Conservation (phyloP, 148 eudicot species). For the Agrostemma githago region DNA sequence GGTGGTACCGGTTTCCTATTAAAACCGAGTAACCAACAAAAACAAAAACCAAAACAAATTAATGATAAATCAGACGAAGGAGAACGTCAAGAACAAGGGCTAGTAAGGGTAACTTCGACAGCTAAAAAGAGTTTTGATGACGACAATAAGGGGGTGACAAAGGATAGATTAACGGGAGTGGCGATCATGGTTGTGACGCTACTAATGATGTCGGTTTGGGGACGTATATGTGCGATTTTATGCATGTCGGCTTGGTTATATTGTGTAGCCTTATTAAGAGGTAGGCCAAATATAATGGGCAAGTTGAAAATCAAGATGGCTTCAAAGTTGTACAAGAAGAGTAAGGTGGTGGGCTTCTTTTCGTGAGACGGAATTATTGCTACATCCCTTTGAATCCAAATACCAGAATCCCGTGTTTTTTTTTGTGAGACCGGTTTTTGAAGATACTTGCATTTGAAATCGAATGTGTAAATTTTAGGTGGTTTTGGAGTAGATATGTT, state of each 20-base stretch:
- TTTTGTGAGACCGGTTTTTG: too few species aligned
- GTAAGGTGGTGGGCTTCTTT: background rate
- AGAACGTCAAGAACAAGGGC: background rate
- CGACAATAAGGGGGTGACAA: slow-evolving; percentile 1
- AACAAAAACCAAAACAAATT: background rate
- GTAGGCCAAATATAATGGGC: background rate
- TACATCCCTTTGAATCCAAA: too few species aligned
- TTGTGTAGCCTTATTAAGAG: slow-evolving; percentile 17
- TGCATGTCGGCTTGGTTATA: slow-evolving; percentile 28
- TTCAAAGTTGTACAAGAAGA: slow-evolving; percentile 16
- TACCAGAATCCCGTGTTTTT: too few species aligned
- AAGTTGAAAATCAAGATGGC: background rate
- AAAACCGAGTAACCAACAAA: background rate
- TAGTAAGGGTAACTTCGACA: background rate
- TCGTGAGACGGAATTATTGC: too few species aligned
- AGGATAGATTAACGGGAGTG: slow-evolving; percentile 17
- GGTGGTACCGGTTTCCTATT: background rate
- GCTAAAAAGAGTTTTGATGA: background rate
- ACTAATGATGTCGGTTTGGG: slow-evolving; percentile 24
- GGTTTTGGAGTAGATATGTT: too few species aligned
- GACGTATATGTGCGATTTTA: slow-evolving; percentile 29
- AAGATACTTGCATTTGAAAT: too few species aligned
- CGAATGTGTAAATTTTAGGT: too few species aligned
- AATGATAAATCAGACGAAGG: background rate
- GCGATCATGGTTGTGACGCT: slow-evolving; percentile 15